Evolutionary conservation across 345 rosid genomes (phyloP).

Genomic region (Microthlaspi erraticum): DNA sequence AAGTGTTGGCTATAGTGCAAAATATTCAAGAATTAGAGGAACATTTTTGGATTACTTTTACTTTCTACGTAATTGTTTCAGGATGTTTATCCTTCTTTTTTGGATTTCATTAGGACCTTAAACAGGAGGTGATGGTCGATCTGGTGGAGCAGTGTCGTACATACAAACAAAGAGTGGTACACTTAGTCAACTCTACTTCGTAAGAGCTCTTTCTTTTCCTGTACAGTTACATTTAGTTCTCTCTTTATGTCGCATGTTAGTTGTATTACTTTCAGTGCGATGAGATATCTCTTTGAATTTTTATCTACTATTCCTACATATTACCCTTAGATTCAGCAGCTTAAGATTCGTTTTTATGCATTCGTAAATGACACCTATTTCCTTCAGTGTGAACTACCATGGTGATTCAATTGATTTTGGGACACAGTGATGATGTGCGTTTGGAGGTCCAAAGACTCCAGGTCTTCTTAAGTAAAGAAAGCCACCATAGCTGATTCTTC

Average conservation of each 20-base stretch:
- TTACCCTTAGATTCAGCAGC: not conserved
- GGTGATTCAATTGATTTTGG: not conserved
- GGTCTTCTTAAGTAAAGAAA: constrained; percentile 4
- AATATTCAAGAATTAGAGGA: not conserved
- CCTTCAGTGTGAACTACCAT: constrained; percentile 4
- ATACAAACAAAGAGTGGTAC: constrained; percentile 97
- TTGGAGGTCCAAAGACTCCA: constrained; percentile 12
- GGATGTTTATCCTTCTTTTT: constrained; percentile 25
- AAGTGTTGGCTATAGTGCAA: constrained; percentile 22
- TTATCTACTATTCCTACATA: constrained; percentile 4
- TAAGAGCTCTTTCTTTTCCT: constrained; percentile 52
- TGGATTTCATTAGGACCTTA: constrained; percentile 66
- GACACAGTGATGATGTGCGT: constrained; percentile 8
- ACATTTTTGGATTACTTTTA: constrained; percentile 13
- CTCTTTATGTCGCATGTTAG: constrained; percentile 17
- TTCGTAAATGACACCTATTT: constrained; percentile 14
- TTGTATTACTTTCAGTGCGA: constrained; percentile 3
- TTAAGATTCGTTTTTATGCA: constrained; percentile 16
- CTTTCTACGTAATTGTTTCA: not conserved
- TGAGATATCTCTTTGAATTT: not conserved
- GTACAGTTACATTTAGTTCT: constrained; percentile 30
- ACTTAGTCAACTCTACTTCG: constrained; percentile 97
- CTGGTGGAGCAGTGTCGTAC: constrained; percentile 96
- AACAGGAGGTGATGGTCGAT: constrained; percentile 97
- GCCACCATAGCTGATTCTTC: constrained; percentile 19